phyloP scores from a whole-genome alignment of 164 flowering plant genomes.

The Dillenia suffruticosa region DNA sequence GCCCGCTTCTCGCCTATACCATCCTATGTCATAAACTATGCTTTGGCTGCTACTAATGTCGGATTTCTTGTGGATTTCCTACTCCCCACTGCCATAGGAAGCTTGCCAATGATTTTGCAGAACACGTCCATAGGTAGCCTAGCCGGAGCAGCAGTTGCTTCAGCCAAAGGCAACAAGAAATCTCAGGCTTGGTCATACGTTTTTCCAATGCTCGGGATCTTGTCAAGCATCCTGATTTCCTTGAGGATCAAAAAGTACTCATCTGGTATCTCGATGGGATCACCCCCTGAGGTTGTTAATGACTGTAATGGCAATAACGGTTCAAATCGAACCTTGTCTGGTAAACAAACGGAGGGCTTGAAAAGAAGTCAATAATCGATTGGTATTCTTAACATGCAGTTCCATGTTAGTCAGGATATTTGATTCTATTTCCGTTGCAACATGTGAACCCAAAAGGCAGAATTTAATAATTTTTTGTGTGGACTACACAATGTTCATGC shows the following conservation, averaged over 20 bases:
- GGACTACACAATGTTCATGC: no score
- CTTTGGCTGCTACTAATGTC: constrained; percentile 88
- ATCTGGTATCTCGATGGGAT: constrained; percentile 32
- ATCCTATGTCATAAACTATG: constrained; percentile 88
- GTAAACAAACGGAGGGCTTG: constrained; percentile 5
- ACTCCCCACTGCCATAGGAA: constrained; percentile 81
- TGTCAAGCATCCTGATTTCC: constrained; percentile 82
- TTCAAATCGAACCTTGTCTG: constrained; percentile 16
- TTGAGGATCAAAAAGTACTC: constrained; percentile 77
- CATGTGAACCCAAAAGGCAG: no score
- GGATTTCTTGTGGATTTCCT: constrained; percentile 73
- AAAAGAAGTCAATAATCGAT: constrained; percentile 14
- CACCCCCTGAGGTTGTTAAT: constrained; percentile 20
- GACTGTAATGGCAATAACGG: constrained; percentile 3
- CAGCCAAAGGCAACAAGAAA: constrained; percentile 58
- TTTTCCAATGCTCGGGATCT: constrained; percentile 74
- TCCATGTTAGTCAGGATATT: no score
- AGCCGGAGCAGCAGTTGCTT: constrained; percentile 82
- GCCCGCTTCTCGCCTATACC: constrained; percentile 98
- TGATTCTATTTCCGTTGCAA: no score
- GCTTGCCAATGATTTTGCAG: constrained; percentile 93
- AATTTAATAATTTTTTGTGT: no score
- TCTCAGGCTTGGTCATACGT: constrained; percentile 67
- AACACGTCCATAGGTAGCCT: constrained; percentile 90
- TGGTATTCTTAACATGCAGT: not conserved